Percentiles rank a stretch among this genome's conserved stretches.
Conservation (phyloP, 2,329 filamentous ascomycete species). For the Exophiala xenobiotica region DNA sequence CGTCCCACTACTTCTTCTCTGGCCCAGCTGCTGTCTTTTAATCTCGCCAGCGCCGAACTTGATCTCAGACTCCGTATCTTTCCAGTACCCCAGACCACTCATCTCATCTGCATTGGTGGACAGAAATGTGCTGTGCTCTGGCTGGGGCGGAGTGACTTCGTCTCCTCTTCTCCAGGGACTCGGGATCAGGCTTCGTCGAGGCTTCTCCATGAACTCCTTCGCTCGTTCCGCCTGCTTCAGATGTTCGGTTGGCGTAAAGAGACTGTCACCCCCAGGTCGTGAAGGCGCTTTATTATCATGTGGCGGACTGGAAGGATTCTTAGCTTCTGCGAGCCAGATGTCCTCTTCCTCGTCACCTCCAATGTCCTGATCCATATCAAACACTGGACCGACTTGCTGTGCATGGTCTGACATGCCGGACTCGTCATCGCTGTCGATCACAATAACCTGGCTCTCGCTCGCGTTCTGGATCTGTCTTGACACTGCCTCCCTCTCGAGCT, state of each 20-base stretch:
- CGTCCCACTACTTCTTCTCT: constrained; percentile 18
- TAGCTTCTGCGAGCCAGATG: constrained; percentile 46
- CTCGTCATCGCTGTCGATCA: constrained; percentile 38
- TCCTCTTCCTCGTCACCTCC: constrained; percentile 44
- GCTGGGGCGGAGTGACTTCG: constrained; percentile 24
- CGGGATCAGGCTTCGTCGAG: constrained; percentile 30
- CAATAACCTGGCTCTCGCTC: constrained; percentile 44
- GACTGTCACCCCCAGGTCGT: background rate
- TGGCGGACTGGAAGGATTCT: constrained; percentile 40
- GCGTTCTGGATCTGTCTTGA: constrained; percentile 46
- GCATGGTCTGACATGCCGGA: constrained; percentile 9
- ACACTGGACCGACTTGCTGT: too few relatives aligned
- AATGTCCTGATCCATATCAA: too few relatives aligned
- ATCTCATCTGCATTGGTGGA: constrained; percentile 19
- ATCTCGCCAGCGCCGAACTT: constrained; percentile 24
- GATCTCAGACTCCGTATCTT: constrained; percentile 16
- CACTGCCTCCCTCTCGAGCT: constrained; percentile 45
- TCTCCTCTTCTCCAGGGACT: constrained; percentile 37
- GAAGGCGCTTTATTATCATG: constrained; percentile 22
- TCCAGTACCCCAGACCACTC: constrained; percentile 25
- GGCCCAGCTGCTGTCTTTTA: constrained; percentile 13
- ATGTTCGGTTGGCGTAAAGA: constrained; percentile 7
- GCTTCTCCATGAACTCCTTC: constrained; percentile 28
- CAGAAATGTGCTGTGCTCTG: constrained; percentile 24
- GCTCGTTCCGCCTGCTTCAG: constrained; percentile 10